A percentile compares a stretch with the other conserved stretches of the same genome.
phyloP scores from a whole-genome alignment of 1,284 basidiomycete species.

The Schizophyllum amplum region DNA sequence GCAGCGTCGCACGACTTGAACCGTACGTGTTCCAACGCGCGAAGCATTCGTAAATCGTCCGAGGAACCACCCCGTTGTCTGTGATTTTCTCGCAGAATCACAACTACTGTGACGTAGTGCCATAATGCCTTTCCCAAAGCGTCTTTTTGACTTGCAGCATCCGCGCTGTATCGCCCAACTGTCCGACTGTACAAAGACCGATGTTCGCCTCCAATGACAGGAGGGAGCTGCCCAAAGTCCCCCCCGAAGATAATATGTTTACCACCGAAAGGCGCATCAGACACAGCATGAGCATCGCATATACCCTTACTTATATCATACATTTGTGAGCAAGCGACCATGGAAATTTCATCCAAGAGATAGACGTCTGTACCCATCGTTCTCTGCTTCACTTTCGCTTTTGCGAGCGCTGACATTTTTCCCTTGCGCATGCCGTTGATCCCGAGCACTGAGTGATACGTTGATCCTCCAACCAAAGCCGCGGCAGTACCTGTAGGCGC shows the following conservation, averaged over 20 bases:
- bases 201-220: conserved; percentile 6
- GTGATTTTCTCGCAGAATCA: conserved; percentile 30
- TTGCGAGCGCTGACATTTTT: neutral
- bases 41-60: conserved; percentile 21
- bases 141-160: conserved; percentile 11
- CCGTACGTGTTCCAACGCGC: conserved; percentile 25
- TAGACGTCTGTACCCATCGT: conserved; percentile 16
- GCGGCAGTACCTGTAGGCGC: conserved; percentile 32
- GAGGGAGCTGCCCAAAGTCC: conserved; percentile 21
- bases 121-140: conserved; percentile 25
- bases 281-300: conserved; percentile 4
- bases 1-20: conserved; percentile 24
- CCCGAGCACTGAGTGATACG: conserved; percentile 29
- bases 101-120: conserved; percentile 27
- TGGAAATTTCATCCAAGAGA: conserved; percentile 20
- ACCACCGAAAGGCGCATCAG: conserved; percentile 19
- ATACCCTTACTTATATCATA: conserved; percentile 9
- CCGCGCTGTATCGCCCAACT: conserved; percentile 6
- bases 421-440: conserved; percentile 16
- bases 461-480: conserved; percentile 26
- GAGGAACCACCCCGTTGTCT: conserved; percentile 17
- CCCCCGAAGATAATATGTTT: conserved; percentile 15
- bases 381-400: conserved; percentile 2
- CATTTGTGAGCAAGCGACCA: conserved; percentile 16
- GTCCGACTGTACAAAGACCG: conserved; percentile 15